Conservation (phyloP, 306 rosid species). For the Castanospermum australe region DNA sequence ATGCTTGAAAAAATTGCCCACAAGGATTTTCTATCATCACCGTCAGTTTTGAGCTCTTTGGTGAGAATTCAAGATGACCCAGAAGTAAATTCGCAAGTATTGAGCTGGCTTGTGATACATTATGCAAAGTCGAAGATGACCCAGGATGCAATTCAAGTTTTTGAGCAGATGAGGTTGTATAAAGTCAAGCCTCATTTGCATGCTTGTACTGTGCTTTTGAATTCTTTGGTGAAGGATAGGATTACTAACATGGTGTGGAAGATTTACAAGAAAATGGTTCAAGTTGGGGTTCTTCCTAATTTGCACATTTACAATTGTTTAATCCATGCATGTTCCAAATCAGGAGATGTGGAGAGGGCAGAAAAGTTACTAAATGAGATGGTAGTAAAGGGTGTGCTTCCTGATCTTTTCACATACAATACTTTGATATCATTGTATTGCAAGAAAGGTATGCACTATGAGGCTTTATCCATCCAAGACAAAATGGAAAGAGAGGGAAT, state of each 20-base stretch:
- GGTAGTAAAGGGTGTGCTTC: constrained; percentile 60
- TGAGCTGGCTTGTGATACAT: constrained; percentile 84
- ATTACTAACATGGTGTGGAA: constrained; percentile 72
- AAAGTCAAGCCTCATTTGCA: constrained; percentile 63
- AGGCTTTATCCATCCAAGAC: constrained; percentile 69
- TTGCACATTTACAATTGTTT: constrained; percentile 73
- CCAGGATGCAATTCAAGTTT: constrained; percentile 74
- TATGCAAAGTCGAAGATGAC: constrained; percentile 61
- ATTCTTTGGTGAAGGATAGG: constrained; percentile 67
- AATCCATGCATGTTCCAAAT: constrained; percentile 80
- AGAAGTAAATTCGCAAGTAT: constrained; percentile 70
- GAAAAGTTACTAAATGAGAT: constrained; percentile 64
- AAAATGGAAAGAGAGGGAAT: constrained; percentile 83
- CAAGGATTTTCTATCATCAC: constrained; percentile 65
- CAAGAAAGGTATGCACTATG: constrained; percentile 77
- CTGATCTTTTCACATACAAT: constrained; percentile 82
- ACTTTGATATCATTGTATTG: constrained; percentile 78
- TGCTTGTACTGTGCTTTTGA: constrained; percentile 86
- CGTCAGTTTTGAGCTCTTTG: constrained; percentile 69
- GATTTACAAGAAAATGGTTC: constrained; percentile 57
- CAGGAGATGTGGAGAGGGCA: constrained; percentile 72
- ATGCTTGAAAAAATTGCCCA: constrained; percentile 70
- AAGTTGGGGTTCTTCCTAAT: constrained; percentile 59
- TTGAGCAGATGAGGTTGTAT: constrained; percentile 67
- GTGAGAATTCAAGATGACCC: constrained; percentile 45